Percentiles rank a stretch among this genome's conserved stretches.
Conservation (phyloP, 2,329 filamentous ascomycete genomes). For the Colletotrichum cereale region DNA sequence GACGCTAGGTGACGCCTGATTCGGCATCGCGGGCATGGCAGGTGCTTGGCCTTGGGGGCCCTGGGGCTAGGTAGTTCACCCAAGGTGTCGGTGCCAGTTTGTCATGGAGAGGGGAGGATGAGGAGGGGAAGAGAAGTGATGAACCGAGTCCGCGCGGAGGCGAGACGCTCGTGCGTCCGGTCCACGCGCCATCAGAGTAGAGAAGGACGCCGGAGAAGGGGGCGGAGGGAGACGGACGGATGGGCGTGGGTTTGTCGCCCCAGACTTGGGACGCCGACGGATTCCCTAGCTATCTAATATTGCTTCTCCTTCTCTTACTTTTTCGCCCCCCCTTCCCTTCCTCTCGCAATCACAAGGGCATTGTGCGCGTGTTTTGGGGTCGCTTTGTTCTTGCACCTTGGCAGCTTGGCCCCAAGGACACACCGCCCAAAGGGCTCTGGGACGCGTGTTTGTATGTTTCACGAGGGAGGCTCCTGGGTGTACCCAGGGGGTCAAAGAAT, state of each 20-base stretch:
- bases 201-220: neutral
- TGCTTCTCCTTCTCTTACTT: neutral
- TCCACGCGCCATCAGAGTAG: neutral
- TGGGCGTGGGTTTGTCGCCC: neutral
- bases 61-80: neutral
- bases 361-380: neutral
- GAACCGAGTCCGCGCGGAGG: slow-evolving; percentile 3
- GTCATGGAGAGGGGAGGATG: neutral
- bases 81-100: neutral
- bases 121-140: neutral
- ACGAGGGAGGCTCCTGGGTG: neutral
- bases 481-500: neutral
- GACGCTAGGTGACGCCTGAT: neutral
- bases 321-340: neutral
- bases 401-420: neutral
- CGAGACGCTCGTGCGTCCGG: neutral
- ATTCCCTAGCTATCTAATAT: too few relatives aligned
- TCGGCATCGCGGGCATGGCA: slow-evolving; percentile 4
- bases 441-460: neutral
- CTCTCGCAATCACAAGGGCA: neutral
- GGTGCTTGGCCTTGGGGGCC: neutral
- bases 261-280: neutral
- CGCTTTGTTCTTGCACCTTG: neutral
- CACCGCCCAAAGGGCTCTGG: too few relatives aligned
- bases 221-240: neutral